A percentile compares a stretch with the other conserved stretches of the same genome.
phyloP scores from a whole-genome alignment of 495 filamentous ascomycete species.

The Neurospora sp. region DNA sequence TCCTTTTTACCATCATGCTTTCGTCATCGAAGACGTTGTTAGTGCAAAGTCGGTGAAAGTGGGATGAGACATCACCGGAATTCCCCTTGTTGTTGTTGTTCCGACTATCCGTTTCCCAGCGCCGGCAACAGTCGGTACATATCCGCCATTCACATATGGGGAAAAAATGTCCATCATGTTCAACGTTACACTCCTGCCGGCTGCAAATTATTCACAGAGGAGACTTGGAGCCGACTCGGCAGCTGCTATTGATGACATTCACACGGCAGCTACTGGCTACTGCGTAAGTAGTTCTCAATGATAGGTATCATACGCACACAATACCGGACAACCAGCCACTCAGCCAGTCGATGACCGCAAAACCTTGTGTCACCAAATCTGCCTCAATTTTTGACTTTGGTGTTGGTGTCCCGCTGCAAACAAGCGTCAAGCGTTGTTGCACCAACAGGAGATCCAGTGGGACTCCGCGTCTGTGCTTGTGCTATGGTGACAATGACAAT shows the following conservation, averaged over 20 bases:
- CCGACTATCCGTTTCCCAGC: background rate
- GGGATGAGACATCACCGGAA: background rate
- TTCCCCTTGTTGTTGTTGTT: background rate
- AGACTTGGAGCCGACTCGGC: background rate
- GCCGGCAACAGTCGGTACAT: background rate
- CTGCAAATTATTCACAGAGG: background rate
- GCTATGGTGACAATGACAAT: background rate
- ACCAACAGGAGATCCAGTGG: background rate
- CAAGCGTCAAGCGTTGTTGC: background rate
- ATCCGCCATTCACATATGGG: background rate
- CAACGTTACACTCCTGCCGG: background rate
- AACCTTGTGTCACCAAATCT: background rate
- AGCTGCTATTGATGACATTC: background rate
- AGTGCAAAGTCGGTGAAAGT: background rate
- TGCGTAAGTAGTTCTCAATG: background rate
- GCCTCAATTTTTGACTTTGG: background rate
- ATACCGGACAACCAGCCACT: background rate
- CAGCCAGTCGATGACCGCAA: background rate
- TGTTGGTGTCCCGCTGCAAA: background rate
- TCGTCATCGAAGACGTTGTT: background rate
- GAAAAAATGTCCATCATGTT: background rate
- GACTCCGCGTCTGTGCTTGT: background rate
- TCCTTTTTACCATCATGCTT: background rate
- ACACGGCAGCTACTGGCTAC: background rate
- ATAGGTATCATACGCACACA: background rate